Evolutionary conservation across 306 rosid species (phyloP).

Genomic region (Vigna hirtella): DNA sequence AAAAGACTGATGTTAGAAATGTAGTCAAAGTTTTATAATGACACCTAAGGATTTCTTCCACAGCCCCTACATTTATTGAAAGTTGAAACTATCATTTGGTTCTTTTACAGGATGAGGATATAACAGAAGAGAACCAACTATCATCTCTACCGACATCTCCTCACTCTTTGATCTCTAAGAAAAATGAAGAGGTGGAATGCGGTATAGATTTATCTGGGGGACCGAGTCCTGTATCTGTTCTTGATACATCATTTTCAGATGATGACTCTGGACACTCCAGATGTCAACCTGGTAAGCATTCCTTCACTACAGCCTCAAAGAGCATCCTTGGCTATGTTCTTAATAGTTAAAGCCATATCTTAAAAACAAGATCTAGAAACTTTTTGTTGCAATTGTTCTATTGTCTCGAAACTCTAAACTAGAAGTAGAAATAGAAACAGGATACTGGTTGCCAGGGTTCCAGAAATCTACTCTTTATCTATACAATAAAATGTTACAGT

Average conservation of each 20-base stretch:
- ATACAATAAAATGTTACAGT: too few relatives aligned
- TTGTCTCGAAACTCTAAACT: background rate
- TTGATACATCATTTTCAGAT: slow-evolving; percentile 70
- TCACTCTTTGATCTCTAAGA: slow-evolving; percentile 48
- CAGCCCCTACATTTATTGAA: slow-evolving; percentile 18
- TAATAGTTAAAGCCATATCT: background rate
- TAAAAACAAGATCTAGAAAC: background rate
- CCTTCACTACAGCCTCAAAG: background rate
- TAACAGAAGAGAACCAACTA: slow-evolving; percentile 52
- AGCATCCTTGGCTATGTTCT: slow-evolving; percentile 19
- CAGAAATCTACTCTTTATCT: background rate
- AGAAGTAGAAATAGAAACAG: background rate
- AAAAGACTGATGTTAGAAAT: slow-evolving; percentile 17
- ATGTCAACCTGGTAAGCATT: slow-evolving; percentile 61
- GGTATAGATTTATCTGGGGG: slow-evolving; percentile 60
- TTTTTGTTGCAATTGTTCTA: background rate
- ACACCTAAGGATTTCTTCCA: background rate
- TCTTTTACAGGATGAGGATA: slow-evolving; percentile 73
- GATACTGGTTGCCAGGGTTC: background rate
- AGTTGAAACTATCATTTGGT: slow-evolving; percentile 32
- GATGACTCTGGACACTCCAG: slow-evolving; percentile 61
- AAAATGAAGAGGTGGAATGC: slow-evolving; percentile 58
- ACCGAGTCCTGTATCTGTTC: slow-evolving; percentile 95
- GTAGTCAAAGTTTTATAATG: background rate
- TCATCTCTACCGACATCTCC: slow-evolving; percentile 65